These are phyloP conservation scores for Vicia sativa DNA, from an alignment of 306 rosid genomes.

Conservation along the genomic window DNA sequence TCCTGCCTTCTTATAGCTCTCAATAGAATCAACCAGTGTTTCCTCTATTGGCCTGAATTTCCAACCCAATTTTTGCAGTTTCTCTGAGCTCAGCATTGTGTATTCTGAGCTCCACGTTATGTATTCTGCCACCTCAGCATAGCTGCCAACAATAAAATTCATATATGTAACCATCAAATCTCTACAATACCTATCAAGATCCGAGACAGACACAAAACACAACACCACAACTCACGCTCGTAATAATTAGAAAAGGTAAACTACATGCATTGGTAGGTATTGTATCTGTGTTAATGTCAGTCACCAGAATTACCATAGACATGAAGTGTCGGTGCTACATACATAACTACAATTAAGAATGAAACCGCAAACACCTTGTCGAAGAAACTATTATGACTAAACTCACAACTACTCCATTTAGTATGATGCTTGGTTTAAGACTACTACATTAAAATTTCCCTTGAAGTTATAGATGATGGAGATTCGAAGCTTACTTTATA, in stretches of 20 bases:
- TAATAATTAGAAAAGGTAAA: too few relatives aligned
- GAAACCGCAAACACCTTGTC: too few relatives aligned
- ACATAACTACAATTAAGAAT: too few relatives aligned
- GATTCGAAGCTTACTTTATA: constrained; percentile 52
- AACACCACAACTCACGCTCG: background rate
- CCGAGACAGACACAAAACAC: background rate
- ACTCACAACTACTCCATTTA: background rate
- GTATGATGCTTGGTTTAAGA: too few relatives aligned
- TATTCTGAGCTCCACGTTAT: constrained; percentile 39
- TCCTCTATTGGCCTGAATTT: constrained; percentile 60
- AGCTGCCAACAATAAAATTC: constrained; percentile 43
- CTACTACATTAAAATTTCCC: too few relatives aligned
- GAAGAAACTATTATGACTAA: too few relatives aligned
- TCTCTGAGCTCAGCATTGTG: constrained; percentile 46
- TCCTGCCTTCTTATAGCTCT: constrained; percentile 48
- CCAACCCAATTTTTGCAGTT: constrained; percentile 65
- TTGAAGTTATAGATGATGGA: constrained; percentile 14
- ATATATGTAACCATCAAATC: background rate
- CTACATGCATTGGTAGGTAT: too few relatives aligned
- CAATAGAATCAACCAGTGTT: constrained; percentile 59
- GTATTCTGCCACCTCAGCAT: constrained; percentile 39
- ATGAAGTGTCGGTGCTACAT: background rate
- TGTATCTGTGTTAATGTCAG: too few relatives aligned
- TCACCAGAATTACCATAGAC: too few relatives aligned
- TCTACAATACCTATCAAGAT: background rate